phyloP scores from a whole-genome alignment of 306 rosid species.

The Prunus armeniaca region DNA sequence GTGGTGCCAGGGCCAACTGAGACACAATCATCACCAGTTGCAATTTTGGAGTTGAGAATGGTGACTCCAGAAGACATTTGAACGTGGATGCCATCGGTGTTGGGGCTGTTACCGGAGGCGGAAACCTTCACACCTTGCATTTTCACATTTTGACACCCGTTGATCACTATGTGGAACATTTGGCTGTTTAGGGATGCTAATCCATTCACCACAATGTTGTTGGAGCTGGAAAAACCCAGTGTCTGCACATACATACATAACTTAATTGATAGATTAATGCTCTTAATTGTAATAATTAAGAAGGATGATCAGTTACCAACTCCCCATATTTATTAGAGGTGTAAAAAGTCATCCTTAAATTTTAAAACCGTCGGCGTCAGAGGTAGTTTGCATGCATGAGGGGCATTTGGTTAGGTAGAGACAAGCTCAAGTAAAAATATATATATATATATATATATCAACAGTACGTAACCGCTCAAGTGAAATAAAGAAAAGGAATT shows the following conservation, averaged over 20 bases:
- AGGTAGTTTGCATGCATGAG: too few relatives aligned
- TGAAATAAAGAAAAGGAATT: not conserved
- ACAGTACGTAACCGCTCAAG: not conserved
- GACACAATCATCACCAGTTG: conserved; percentile 61
- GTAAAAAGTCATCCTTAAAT: too few relatives aligned
- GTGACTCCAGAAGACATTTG: conserved; percentile 44
- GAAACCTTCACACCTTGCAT: conserved; percentile 30
- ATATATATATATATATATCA: too few relatives aligned
- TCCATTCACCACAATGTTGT: conserved; percentile 34
- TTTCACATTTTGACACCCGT: conserved; percentile 37
- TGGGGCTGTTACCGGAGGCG: conserved; percentile 48
- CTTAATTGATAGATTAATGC: too few relatives aligned
- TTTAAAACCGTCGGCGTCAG: too few relatives aligned
- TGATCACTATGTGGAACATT: conserved; percentile 47
- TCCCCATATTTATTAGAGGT: too few relatives aligned
- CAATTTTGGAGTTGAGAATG: conserved; percentile 37
- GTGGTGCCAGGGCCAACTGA: conserved; percentile 54
- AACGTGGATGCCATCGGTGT: conserved; percentile 72
- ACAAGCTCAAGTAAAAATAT: too few relatives aligned
- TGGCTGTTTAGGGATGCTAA: conserved; percentile 48
- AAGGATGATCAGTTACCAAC: too few relatives aligned
- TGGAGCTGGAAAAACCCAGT: conserved; percentile 35
- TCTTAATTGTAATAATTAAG: too few relatives aligned
- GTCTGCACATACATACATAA: conserved; percentile 29
- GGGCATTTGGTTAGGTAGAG: too few relatives aligned